These are phyloP conservation scores for Oidiodendron maius DNA, from an alignment of 495 filamentous ascomycete genomes.

Conservation along the genomic window DNA sequence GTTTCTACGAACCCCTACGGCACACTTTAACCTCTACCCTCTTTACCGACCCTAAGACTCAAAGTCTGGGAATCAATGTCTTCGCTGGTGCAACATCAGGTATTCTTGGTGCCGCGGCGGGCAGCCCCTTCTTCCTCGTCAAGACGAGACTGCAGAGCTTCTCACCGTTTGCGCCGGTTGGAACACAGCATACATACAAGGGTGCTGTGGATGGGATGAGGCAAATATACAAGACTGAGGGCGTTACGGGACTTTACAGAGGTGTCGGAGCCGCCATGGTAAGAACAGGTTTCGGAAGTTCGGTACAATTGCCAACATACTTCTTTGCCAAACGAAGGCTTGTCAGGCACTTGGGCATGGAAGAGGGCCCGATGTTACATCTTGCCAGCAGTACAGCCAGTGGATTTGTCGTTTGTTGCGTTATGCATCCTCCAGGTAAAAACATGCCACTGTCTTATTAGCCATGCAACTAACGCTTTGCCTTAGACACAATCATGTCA, in stretches of 20 bases:
- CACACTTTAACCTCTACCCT: conserved; percentile 53
- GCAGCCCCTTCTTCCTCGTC: conserved; percentile 96
- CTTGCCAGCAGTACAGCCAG: conserved; percentile 82
- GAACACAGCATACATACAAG: conserved; percentile 89
- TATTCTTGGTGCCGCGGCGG: conserved; percentile 82
- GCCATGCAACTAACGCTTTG: neutral
- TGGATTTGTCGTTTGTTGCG: conserved; percentile 92
- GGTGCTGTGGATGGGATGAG: conserved; percentile 78
- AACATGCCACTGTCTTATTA: neutral
- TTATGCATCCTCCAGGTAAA: conserved; percentile 96
- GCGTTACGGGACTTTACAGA: conserved; percentile 75
- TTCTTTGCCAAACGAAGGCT: conserved; percentile 93
- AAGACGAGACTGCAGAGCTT: conserved; percentile 95
- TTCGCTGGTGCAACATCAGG: conserved; percentile 83
- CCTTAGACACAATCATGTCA: conserved; percentile 91
- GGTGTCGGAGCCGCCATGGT: conserved; percentile 96
- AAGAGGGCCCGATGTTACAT: conserved; percentile 87
- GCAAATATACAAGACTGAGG: conserved; percentile 73
- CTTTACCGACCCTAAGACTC: conserved; percentile 63
- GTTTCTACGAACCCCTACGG: conserved; percentile 96
- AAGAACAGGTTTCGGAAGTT: conserved; percentile 88
- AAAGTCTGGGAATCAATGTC: conserved; percentile 87
- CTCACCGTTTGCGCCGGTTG: conserved; percentile 90
- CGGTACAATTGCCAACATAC: conserved; percentile 94
- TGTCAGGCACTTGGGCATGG: conserved; percentile 73